These are phyloP conservation scores for Populus tremula DNA, from an alignment of 345 rosid genomes.

Conservation along the genomic window DNA sequence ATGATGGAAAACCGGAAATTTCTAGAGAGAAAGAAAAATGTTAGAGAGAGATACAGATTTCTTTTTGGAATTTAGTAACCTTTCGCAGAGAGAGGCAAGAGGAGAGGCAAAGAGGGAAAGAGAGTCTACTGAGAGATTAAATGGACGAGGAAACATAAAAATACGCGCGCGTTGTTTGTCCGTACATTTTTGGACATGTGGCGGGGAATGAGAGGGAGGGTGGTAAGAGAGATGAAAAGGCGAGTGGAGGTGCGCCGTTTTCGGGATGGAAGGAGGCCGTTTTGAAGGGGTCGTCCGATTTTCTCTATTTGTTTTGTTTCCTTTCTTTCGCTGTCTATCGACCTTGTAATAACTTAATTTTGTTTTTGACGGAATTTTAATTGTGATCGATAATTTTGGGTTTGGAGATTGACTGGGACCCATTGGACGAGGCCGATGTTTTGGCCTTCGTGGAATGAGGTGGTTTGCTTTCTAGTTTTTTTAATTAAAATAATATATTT, in stretches of 20 bases:
- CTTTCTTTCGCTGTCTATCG: background rate
- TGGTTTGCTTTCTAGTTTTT: no score
- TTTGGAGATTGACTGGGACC: no score
- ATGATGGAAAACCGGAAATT: no score
- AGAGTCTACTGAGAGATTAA: background rate
- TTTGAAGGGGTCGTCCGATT: constrained; percentile 1
- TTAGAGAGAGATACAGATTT: background rate
- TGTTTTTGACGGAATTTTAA: background rate
- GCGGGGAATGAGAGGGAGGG: background rate
- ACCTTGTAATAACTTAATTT: background rate
- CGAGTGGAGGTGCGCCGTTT: background rate
- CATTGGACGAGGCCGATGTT: no score
- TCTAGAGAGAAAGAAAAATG: no score
- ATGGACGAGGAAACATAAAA: no score
- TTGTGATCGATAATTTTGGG: no score
- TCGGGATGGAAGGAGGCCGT: background rate
- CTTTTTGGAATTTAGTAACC: no score
- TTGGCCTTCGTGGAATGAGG: no score
- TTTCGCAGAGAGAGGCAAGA: no score
- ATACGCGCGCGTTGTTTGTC: no score
- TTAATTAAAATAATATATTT: no score
- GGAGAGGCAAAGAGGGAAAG: background rate
- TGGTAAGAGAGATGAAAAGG: background rate
- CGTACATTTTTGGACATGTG: background rate
- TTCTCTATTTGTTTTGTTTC: background rate